Percentiles rank a stretch among this genome's conserved stretches.
phyloP scores from a whole-genome alignment of 106 monocot species.

The Ottelia alismoides region DNA sequence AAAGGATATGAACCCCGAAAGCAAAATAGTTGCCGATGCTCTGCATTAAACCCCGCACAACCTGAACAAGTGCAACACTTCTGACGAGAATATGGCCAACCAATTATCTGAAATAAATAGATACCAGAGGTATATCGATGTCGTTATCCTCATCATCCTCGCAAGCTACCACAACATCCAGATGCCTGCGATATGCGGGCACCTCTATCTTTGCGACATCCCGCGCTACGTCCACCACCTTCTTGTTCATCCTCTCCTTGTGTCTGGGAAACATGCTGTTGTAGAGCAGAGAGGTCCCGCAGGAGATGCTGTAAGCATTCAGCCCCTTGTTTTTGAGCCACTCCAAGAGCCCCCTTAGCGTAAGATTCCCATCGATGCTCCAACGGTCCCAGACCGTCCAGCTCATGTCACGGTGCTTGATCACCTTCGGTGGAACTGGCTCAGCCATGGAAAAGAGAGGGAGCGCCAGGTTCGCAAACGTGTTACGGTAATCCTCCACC shows the following conservation, averaged over 20 bases:
- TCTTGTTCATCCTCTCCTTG: slow-evolving; percentile 66
- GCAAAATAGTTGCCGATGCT: too few species aligned
- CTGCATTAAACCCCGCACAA: too few species aligned
- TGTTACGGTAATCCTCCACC: slow-evolving; percentile 81
- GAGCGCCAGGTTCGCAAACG: slow-evolving; percentile 82
- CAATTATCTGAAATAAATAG: slow-evolving; percentile 58
- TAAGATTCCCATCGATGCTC: slow-evolving; percentile 45
- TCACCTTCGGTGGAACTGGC: slow-evolving; percentile 59
- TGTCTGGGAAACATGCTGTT: slow-evolving; percentile 83
- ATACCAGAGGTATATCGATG: slow-evolving; percentile 71
- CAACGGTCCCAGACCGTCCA: slow-evolving; percentile 97
- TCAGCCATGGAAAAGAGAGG: slow-evolving; percentile 81
- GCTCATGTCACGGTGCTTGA: slow-evolving; percentile 53
- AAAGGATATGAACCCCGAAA: too few species aligned
- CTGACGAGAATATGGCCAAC: too few species aligned
- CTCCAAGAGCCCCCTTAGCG: slow-evolving; percentile 55
- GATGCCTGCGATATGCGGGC: slow-evolving; percentile 39
- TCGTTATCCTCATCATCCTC: slow-evolving; percentile 83
- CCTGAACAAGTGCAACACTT: too few species aligned
- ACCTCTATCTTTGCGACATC: slow-evolving; percentile 64
- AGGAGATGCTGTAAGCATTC: slow-evolving; percentile 73
- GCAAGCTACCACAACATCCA: slow-evolving; percentile 84
- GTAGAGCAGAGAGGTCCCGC: slow-evolving; percentile 59
- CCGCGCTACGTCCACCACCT: slow-evolving; percentile 52
- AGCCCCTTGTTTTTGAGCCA: slow-evolving; percentile 70